Evolutionary conservation across 441 rosid species (phyloP).

Genomic region (Breynia disticha): DNA sequence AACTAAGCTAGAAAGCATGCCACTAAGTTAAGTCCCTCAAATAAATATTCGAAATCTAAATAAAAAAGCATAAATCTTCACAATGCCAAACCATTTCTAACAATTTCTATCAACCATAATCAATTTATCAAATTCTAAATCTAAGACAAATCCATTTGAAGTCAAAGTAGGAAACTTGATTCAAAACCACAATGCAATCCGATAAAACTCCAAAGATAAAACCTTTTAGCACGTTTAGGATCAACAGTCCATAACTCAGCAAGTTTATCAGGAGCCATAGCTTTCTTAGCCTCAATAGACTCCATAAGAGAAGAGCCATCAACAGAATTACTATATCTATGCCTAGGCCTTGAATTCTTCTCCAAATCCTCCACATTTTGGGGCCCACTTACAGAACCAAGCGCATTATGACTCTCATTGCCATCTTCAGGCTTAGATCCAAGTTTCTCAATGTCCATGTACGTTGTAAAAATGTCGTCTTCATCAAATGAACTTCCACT

Average conservation of each 20-base stretch:
- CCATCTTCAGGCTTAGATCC: constrained; percentile 50
- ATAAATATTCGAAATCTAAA: too few species aligned
- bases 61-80: too few species aligned
- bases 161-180: not conserved
- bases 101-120: too few species aligned
- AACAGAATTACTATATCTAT: constrained; percentile 68
- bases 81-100: too few species aligned
- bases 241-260: constrained; percentile 78
- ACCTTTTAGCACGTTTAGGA: constrained; percentile 94
- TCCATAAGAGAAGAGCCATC: constrained; percentile 63
- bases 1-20: too few species aligned
- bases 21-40: too few species aligned
- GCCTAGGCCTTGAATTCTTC: constrained; percentile 33
- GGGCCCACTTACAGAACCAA: constrained; percentile 14
- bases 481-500: constrained; percentile 40
- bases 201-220: not conserved
- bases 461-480: constrained; percentile 73
- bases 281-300: constrained; percentile 82
- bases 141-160: too few species aligned
- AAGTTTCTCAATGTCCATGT: constrained; percentile 74
- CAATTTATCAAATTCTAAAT: too few species aligned
- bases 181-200: not conserved
- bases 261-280: constrained; percentile 88
- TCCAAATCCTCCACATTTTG: constrained; percentile 6
- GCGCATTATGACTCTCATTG: constrained; percentile 21